Evolutionary conservation across 2,329 filamentous ascomycete species (phyloP).

Genomic region (Aotearoamyces nothofagi): DNA sequence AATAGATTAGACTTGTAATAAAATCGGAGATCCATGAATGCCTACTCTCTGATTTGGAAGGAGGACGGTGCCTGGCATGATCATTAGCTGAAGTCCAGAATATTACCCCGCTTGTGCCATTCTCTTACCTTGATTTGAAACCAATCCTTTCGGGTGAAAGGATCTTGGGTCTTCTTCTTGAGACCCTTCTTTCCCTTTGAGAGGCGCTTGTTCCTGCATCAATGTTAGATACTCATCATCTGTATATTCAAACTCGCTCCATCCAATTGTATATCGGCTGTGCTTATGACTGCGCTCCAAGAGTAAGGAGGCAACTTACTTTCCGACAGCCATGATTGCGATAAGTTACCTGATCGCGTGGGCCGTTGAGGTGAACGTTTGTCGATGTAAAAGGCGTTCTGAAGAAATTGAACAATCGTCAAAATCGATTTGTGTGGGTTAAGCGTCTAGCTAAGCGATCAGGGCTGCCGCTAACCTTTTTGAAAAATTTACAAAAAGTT

Average conservation of each 20-base stretch:
- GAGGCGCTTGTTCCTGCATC: constrained; percentile 91
- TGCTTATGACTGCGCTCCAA: constrained; percentile 1
- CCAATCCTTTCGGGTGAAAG: constrained; percentile 98
- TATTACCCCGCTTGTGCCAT: too few species aligned
- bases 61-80: constrained; percentile 66
- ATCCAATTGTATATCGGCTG: constrained; percentile 4
- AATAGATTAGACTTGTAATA: constrained; percentile 16
- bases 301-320: constrained; percentile 32
- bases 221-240: constrained; percentile 15
- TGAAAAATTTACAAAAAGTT: too few species aligned
- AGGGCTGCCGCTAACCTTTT: too few species aligned
- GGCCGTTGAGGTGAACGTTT: constrained; percentile 9
- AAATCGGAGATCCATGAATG: constrained; percentile 5
- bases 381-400: too few species aligned
- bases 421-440: too few species aligned
- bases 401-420: too few species aligned
- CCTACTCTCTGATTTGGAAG: constrained; percentile 89
- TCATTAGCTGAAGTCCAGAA: constrained; percentile 19
- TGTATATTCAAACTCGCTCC: constrained; percentile 9
- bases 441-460: too few species aligned
- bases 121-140: constrained; percentile 81
- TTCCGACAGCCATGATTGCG: constrained; percentile 73
- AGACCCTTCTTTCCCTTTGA: constrained; percentile 99
- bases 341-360: constrained; percentile 23
- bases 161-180: constrained; percentile 98